Base-by-base conservation (phyloP, 352 stramenopile genomes). In the Phytopythium vexans region DNA sequence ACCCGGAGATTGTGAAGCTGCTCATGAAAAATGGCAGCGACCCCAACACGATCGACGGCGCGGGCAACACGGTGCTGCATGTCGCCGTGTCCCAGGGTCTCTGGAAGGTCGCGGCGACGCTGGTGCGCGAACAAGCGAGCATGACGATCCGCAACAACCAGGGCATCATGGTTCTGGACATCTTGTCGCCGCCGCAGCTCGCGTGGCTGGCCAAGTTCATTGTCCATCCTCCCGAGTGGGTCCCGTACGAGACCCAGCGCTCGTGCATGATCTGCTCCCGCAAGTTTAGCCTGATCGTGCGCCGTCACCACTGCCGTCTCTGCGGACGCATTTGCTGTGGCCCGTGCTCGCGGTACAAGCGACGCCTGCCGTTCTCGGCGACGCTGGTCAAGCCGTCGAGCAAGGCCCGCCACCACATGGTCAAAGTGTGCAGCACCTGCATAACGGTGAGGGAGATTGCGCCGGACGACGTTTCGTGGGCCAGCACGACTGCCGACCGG, bases 281-380 rank as follows among this genome's bases (percentile, higher is more conserved):
- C 37, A 81, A 80, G 54, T 94, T 94, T 46, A 62, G 64, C 6
- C 52, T 94, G 15, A 62, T 94, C 6, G 74, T 89, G 52, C 79
- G 84, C 10, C 77, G 79, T 16, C 84, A 94, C 49, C 84, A 94
- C 67, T 94, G 84, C 49, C 76, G 84, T 27, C 70, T 94, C 31
- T 94, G 84, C 52, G 84, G 84, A 3, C 84, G 84, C n/a, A 78
- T 91, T 55, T 90, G 82, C 55, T 94, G 84, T 38, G 75, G 77
- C 0, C 74, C 76, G 11, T 94, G 84, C 64, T 89, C 81, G 57
- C 88, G 79, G 50, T 86, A 83, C 72, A 91, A 91, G 57, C 75
- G 81, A 5, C 64, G 49, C 16, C 72, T 93, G 31, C 76, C 75
- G 0, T 89, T 92, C 53, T 66, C 57, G 6, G 65, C 78, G n/a